Conservation (phyloP, 108 stramenopile species). For the Skeletonema grethae region DNA sequence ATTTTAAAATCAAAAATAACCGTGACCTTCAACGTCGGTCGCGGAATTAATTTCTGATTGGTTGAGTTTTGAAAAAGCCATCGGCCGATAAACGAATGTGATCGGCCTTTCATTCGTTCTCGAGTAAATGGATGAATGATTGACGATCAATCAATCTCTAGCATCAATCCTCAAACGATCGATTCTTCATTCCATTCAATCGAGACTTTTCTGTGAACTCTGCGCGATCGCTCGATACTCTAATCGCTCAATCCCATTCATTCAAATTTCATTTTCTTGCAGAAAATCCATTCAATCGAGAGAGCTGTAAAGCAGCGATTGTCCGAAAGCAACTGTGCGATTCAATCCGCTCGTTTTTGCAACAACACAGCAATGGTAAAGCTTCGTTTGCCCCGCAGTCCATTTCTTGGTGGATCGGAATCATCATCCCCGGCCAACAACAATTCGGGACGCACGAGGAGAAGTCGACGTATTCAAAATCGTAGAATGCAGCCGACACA, state of each 20-base stretch:
- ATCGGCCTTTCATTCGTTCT: no score
- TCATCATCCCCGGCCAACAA: not conserved
- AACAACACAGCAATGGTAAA: not conserved
- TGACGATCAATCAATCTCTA: no score
- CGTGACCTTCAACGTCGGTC: no score
- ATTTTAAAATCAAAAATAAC: no score
- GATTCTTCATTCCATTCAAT: no score
- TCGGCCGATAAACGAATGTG: no score
- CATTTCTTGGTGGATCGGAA: not conserved
- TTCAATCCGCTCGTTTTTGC: not conserved
- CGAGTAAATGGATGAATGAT: no score
- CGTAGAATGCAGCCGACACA: conserved; percentile 1
- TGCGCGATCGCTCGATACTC: not conserved
- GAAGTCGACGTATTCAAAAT: conserved; percentile 3
- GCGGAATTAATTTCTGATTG: no score
- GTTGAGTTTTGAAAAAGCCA: no score
- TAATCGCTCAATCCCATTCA: not conserved
- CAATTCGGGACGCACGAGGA: not conserved
- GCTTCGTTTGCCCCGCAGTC: conserved; percentile 1
- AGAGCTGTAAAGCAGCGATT: not conserved
- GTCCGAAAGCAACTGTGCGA: not conserved
- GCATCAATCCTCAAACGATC: no score
- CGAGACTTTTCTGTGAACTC: conserved; percentile 1
- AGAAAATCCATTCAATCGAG: not conserved
- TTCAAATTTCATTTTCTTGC: not conserved